Conservation (phyloP, 257 asterid species). For the Scutellaria galericulata region DNA sequence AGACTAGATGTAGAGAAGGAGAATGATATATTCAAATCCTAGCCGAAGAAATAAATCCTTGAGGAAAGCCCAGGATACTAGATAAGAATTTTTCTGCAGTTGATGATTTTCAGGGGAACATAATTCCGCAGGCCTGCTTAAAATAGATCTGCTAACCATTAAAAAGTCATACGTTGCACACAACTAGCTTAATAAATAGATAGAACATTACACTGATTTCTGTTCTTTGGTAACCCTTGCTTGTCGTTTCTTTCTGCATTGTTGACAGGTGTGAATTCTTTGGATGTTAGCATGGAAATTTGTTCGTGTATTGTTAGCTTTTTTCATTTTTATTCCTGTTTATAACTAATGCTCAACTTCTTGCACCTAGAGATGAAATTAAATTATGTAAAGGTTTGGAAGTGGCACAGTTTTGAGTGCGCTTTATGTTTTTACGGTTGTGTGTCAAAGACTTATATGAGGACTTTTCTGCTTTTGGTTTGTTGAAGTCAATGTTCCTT, state of each 20-base stretch:
- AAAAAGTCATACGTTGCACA: neutral
- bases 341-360: neutral
- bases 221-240: neutral
- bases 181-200: conserved; percentile 7
- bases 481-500: conserved; percentile 9
- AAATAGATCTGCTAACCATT: neutral
- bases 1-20: conserved; percentile 5
- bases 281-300: neutral
- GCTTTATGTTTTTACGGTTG: neutral
- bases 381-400: conserved; percentile 1
- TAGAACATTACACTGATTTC: neutral
- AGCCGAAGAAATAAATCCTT: conserved; percentile 18
- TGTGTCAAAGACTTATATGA: neutral
- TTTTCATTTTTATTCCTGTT: conserved; percentile 16
- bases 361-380: conserved; percentile 13
- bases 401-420: neutral
- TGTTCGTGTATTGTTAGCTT: neutral
- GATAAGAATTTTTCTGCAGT: neutral
- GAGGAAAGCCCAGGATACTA: conserved; percentile 21
- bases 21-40: conserved; percentile 17
- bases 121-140: conserved; percentile 14
- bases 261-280: neutral
- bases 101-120: conserved; percentile 26
- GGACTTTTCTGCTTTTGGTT: conserved; percentile 15
- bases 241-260: neutral